Evolutionary conservation across 768 basidiomycete genomes (phyloP).

Genomic region (Suillus spraguei): DNA sequence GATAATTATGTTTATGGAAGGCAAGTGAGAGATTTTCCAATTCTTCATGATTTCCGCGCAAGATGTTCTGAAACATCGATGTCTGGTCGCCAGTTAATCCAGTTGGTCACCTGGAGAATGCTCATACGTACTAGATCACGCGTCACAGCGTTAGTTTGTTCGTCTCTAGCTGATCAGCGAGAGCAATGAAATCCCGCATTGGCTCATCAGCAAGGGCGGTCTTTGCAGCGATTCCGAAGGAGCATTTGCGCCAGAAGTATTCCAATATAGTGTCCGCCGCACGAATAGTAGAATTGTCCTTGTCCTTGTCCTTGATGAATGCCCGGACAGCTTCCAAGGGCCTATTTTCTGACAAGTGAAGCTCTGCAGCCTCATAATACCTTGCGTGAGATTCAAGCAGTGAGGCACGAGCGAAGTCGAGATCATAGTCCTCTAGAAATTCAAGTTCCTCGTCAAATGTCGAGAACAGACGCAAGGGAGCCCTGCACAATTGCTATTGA

Average conservation of each 20-base stretch:
- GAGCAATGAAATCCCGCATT: slow-evolving; percentile 27
- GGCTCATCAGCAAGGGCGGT: slow-evolving; percentile 3
- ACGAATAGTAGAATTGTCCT: slow-evolving; percentile 28
- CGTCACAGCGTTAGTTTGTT: slow-evolving; percentile 15
- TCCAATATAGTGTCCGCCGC: slow-evolving; percentile 45
- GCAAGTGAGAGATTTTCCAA: slow-evolving; percentile 35
- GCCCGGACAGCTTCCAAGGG: slow-evolving; percentile 48
- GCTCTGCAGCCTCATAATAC: slow-evolving; percentile 51
- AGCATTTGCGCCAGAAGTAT: slow-evolving; percentile 47
- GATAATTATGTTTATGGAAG: slow-evolving; percentile 27
- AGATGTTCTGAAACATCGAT: slow-evolving; percentile 40
- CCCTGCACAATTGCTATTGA: slow-evolving; percentile 34
- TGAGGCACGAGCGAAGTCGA: slow-evolving; percentile 50
- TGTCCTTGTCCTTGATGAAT: slow-evolving; percentile 38
- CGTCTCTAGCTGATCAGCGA: slow-evolving; percentile 20
- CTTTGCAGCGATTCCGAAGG: slow-evolving; percentile 38
- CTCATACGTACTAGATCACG: slow-evolving; percentile 17
- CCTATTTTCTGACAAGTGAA: slow-evolving; percentile 52
- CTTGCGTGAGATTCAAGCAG: slow-evolving; percentile 49
- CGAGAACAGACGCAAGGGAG: slow-evolving; percentile 50
- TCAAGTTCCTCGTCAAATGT: slow-evolving; percentile 56
- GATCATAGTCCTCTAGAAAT: slow-evolving; percentile 55
- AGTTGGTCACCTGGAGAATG: slow-evolving; percentile 22
- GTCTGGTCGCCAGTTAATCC: slow-evolving; percentile 18
- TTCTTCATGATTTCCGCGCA: slow-evolving; percentile 19